Percentiles rank a stretch among this genome's conserved stretches.
Conservation (phyloP, 2,329 filamentous ascomycete genomes). For the Paraphoma sp. region DNA sequence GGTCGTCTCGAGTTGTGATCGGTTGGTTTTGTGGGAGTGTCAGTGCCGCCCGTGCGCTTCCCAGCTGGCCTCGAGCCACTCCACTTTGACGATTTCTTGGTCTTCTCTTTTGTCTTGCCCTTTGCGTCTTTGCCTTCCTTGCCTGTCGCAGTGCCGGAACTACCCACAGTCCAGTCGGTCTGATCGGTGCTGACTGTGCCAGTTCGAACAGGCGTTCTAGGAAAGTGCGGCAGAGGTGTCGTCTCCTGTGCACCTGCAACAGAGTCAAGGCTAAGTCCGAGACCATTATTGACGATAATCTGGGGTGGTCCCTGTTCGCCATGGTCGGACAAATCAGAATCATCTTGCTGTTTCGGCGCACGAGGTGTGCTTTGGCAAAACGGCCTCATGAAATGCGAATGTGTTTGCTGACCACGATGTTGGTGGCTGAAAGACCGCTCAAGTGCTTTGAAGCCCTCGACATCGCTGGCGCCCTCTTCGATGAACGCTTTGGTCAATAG, state of each 20-base stretch:
- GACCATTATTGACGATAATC: conserved; percentile 33
- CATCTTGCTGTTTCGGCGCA: conserved; percentile 36
- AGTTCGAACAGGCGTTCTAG: conserved; percentile 34
- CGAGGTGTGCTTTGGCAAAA: conserved; percentile 59
- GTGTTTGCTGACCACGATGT: conserved; percentile 63
- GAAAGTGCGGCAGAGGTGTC: conserved; percentile 15
- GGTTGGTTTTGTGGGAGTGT: conserved; percentile 34
- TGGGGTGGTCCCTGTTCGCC: conserved; percentile 36
- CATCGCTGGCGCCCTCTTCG: conserved; percentile 67
- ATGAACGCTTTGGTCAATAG: conserved; percentile 70
- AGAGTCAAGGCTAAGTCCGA: conserved; percentile 35
- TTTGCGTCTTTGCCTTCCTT: conserved; percentile 38
- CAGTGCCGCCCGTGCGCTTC: conserved; percentile 32
- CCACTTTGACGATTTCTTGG: conserved; percentile 40
- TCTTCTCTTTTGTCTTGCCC: conserved; percentile 39
- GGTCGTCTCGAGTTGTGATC: conserved; percentile 32
- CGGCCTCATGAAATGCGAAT: conserved; percentile 69
- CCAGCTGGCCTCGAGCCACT: conserved; percentile 30
- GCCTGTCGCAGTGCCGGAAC: conserved; percentile 22
- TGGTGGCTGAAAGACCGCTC: conserved; percentile 68
- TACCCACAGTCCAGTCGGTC: conserved; percentile 38
- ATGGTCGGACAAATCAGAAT: conserved; percentile 44
- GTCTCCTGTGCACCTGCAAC: conserved; percentile 27
- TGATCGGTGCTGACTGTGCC: conserved; percentile 42
- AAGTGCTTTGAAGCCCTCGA: conserved; percentile 68